phyloP scores from a whole-genome alignment of 768 basidiomycete genomes.

The Serpula lacrymans region DNA sequence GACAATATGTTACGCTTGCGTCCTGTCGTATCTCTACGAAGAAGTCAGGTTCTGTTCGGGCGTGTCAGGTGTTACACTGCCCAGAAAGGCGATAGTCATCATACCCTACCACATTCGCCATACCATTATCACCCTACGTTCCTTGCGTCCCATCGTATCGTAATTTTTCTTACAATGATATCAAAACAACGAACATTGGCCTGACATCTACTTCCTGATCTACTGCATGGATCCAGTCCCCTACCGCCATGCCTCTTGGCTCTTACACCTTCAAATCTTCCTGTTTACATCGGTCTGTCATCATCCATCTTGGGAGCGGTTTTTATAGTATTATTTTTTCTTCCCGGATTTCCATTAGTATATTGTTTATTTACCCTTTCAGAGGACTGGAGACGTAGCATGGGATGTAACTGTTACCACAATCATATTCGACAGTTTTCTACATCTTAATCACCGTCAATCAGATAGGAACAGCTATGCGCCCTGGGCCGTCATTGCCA shows the following conservation, averaged over 20 bases:
- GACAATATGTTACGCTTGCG: no score
- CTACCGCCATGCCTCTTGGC: slow-evolving; percentile 4
- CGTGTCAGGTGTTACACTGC: no score
- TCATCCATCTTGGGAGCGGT: background rate
- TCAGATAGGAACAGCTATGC: no score
- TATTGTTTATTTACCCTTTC: slow-evolving; percentile 21
- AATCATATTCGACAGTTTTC: no score
- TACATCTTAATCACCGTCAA: no score
- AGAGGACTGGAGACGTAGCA: slow-evolving; percentile 20
- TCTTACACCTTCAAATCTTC: slow-evolving; percentile 1
- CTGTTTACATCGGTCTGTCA: background rate
- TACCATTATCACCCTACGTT: slow-evolving; percentile 22
- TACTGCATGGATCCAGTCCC: slow-evolving; percentile 20
- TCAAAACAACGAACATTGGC: slow-evolving; percentile 26
- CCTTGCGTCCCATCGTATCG: slow-evolving; percentile 27
- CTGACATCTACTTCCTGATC: slow-evolving; percentile 15
- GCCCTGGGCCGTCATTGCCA: no score
- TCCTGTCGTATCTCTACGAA: slow-evolving; percentile 1
- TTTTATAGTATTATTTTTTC: slow-evolving; percentile 5
- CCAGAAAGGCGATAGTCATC: background rate
- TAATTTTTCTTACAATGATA: slow-evolving; percentile 11
- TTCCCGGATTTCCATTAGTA: slow-evolving; percentile 9
- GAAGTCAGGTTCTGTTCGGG: no score
- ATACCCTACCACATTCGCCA: slow-evolving; percentile 10
- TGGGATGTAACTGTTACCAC: slow-evolving; percentile 29